Evolutionary conservation across 2,329 filamentous ascomycete species (phyloP), one percentile per base, ranked within the genome.

Genomic region (Diplodia seriata): DNA sequence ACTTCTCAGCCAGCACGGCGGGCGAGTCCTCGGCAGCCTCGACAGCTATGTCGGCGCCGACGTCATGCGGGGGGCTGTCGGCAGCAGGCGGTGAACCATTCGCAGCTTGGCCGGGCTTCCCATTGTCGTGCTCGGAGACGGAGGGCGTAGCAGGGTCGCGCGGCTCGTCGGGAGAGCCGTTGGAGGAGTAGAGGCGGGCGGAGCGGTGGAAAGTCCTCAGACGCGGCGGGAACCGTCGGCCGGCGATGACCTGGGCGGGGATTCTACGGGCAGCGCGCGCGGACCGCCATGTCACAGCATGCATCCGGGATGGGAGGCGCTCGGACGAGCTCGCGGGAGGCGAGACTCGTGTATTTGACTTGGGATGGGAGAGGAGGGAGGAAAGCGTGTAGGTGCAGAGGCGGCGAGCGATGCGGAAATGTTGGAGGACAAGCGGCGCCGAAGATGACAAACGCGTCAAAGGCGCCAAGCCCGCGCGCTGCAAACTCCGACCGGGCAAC

Each of bases 231-330:
- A 77, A 77, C 69, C 78, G 76, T 66, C 79, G 78, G 69, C 76
- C 73, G 71, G 70, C 73, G 72, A 80, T 76, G 50, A 77, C 68
- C 72, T 74, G 74, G 70, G 76, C 74, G 72, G 77, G 76, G 72
- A 75, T 74, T 73, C 76, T 77, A 75, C 77, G 78, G 72, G 79
- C 76, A 70, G 74, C 74, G 76, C 78, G 77, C 75, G 81, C 75
- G 72, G 78, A 77, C 70, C 76, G 75, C 73, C 77, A 78, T 71
- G 78, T 75, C 72, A 75, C 76, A 69, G 72, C 73, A 74, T 80
- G 80, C 80, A 81, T 81, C 73, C 75, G 77, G 75, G 71, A 69
- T 73, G 68, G 67, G 68, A 64, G 54, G 70, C 66, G 68, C 72
- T 73, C 72, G 69, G 68, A 68, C 47, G 62, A 68, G 69, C 68